Conservation (phyloP, 306 rosid species). For the Vicia villosa region DNA sequence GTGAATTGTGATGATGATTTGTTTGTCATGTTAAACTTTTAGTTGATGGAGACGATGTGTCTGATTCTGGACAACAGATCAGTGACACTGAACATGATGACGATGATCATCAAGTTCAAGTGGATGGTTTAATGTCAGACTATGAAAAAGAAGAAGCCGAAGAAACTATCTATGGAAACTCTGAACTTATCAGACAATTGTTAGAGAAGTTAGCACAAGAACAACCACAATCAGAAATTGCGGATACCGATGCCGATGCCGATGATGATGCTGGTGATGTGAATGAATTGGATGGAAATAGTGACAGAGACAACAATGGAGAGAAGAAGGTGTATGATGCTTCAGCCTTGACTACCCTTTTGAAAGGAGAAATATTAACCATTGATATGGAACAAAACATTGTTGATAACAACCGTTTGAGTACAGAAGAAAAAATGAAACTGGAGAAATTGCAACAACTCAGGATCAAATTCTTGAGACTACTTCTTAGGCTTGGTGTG, state of each 20-base stretch:
- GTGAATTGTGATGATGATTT: not conserved
- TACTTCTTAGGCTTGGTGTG: constrained; percentile 72
- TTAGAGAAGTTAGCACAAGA: constrained; percentile 58
- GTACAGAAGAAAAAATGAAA: constrained; percentile 71
- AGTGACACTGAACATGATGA: not conserved
- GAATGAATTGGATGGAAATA: not conserved
- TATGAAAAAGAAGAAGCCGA: constrained; percentile 43
- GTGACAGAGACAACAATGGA: constrained; percentile 37
- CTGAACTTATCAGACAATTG: constrained; percentile 60
- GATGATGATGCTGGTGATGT: not conserved
- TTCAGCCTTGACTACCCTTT: constrained; percentile 89
- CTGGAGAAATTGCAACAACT: constrained; percentile 69
- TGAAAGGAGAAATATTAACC: constrained; percentile 66
- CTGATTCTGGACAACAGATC: not conserved
- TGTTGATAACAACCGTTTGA: constrained; percentile 56
- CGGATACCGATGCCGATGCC: not conserved
- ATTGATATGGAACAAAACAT: constrained; percentile 54
- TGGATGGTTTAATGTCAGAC: constrained; percentile 52
- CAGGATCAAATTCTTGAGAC: constrained; percentile 75
- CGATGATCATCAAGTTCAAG: not conserved
- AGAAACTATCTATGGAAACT: constrained; percentile 55
- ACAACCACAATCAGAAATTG: not conserved
- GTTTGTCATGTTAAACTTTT: not conserved
- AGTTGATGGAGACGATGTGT: not conserved
- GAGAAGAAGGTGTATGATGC: constrained; percentile 79